Evolutionary conservation across 2,329 filamentous ascomycete genomes (phyloP), one percentile per base, ranked within the genome.

Genomic region (Neurospora sp.): DNA sequence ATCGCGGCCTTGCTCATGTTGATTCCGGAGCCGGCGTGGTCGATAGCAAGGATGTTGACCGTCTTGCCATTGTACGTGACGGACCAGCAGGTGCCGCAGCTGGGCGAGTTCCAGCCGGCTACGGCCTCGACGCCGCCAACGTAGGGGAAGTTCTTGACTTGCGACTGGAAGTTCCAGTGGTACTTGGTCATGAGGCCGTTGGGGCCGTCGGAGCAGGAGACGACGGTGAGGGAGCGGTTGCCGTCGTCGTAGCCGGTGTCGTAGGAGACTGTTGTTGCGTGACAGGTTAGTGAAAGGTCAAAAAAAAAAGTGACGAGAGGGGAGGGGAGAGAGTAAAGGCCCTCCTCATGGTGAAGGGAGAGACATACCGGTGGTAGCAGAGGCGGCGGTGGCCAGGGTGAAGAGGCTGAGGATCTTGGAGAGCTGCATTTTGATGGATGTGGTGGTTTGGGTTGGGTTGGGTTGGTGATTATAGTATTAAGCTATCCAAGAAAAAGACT

Each of bases 241-340:
- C 78, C 78, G 72, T 89, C 81, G 77, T 94, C 91, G 81, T 92
- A 96, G 77, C 85, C 88, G 23, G 82, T 80, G 81, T 94, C 91
- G 80, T 89, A 95, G 73, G 89, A 90, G 76, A 93, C 90, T 62
- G 39, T 38, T 62, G 39, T 38, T 8, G 36, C 36, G n/a, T 8
- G 6, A 15, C 8, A 33, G 11, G 2, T n/a, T 8, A 39, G 19
- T 12, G 19, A 17, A n/a, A 11, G 17, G 40, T 41, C 6, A 28
- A 28, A 28, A 28, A 28, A 28, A 41, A 17, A 43, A 43, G 40
- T 6, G 39, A 39, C 10, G 38, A 17, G 6, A 17, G 5, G 6
- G 5, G 15, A 8, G 6, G 33, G 17, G 37, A 28, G 28, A 28
- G 3, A 3, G 28, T 28, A 4, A 4, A 38, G 36, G 36, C 36